Evolutionary conservation across 345 rosid genomes (phyloP).

Genomic region (Sisymbrium irio): DNA sequence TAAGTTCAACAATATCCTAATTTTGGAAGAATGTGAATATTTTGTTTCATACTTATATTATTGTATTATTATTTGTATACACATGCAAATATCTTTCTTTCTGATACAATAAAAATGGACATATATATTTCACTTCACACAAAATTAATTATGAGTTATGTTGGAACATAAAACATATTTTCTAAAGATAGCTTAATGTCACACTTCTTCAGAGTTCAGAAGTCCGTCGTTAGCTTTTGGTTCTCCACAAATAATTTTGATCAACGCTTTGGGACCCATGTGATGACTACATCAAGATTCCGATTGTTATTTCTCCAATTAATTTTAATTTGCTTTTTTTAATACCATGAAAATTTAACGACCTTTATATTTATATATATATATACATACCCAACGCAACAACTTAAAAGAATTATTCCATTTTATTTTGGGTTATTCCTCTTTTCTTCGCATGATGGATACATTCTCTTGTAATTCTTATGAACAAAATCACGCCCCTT

Average conservation of each 20-base stretch:
- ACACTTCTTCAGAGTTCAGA: constrained; percentile 23
- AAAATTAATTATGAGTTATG: not conserved
- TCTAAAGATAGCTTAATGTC: not conserved
- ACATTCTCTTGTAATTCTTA: constrained; percentile 32
- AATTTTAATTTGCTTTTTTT: not conserved
- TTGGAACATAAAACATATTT: not conserved
- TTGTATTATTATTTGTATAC: not conserved
- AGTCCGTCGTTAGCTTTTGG: constrained; percentile 22
- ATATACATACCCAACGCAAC: constrained; percentile 20
- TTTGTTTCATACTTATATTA: not conserved
- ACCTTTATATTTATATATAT: constrained; percentile 7
- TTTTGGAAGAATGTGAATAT: not conserved
- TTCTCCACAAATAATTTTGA: constrained; percentile 4
- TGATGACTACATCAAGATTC: constrained; percentile 39
- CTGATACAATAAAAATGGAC: not conserved
- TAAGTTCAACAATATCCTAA: not conserved
- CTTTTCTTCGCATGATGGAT: constrained; percentile 29
- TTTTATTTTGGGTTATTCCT: constrained; percentile 11
- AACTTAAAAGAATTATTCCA: constrained; percentile 29
- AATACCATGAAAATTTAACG: constrained; percentile 17
- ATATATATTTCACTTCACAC: not conserved
- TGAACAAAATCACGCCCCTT: constrained; percentile 21
- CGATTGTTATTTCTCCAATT: constrained; percentile 20
- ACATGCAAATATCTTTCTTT: not conserved
- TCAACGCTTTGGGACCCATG: constrained; percentile 36